These are phyloP conservation scores for Pleurotus pulmonarius DNA, from an alignment of 768 basidiomycete genomes.

Conservation along the genomic window DNA sequence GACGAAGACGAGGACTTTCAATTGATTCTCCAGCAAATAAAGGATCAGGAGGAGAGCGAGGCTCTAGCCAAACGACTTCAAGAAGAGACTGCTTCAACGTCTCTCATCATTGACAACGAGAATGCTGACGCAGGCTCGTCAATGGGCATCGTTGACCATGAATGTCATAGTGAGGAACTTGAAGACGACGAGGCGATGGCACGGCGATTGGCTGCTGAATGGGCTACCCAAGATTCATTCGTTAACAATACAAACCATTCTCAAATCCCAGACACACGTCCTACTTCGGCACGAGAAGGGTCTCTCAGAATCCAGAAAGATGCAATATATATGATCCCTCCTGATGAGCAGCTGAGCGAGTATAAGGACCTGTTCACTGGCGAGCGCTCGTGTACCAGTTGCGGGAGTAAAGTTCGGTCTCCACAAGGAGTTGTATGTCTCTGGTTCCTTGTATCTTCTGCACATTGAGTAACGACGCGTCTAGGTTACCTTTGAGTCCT, in stretches of 20 bases:
- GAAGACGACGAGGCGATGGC: conserved; percentile 37
- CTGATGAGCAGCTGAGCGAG: conserved; percentile 28
- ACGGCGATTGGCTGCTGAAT: conserved; percentile 35
- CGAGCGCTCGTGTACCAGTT: conserved; percentile 33
- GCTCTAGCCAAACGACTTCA: conserved; percentile 32
- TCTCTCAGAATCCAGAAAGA: not conserved
- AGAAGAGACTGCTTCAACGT: conserved; percentile 19
- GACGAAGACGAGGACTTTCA: conserved; percentile 38
- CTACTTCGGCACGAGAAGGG: not conserved
- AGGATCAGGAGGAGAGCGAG: conserved; percentile 40
- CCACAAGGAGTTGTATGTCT: conserved; percentile 41
- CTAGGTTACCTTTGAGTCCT: conserved; percentile 25
- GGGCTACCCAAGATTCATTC: conserved; percentile 23
- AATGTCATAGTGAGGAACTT: conserved; percentile 7
- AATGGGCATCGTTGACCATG: conserved; percentile 11
- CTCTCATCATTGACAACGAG: no score
- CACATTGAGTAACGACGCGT: not conserved
- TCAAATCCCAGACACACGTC: not conserved
- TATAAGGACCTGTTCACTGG: conserved; percentile 32
- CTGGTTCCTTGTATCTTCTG: conserved; percentile 1
- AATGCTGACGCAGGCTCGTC: not conserved
- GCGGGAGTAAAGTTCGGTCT: conserved; percentile 28
- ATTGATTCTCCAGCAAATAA: conserved; percentile 34
- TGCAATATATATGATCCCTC: conserved; percentile 13
- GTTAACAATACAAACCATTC: not conserved